A percentile compares a stretch with the other conserved stretches of the same genome.
Evolutionary conservation across 2,329 filamentous ascomycete genomes (phyloP).

Genomic region (Ceratocystis smalleyi): DNA sequence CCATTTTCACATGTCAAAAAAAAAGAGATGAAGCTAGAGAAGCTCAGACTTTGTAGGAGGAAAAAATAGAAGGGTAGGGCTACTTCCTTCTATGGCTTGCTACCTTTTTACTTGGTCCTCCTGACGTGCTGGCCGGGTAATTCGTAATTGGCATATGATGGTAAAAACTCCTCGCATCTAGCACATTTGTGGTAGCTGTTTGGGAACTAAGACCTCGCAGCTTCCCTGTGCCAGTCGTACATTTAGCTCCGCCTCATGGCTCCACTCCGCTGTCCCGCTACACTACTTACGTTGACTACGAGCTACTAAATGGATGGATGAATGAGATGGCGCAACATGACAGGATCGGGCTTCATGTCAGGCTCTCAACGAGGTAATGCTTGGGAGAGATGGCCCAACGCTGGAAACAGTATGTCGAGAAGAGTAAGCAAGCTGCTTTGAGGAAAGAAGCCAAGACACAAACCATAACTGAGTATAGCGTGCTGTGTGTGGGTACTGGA

Average conservation of each 20-base stretch:
- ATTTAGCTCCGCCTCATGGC: neutral
- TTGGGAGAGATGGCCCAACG: neutral
- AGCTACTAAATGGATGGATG: neutral
- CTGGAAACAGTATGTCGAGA: neutral
- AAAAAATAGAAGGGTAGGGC: neutral
- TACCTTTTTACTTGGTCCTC: neutral
- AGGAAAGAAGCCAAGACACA: neutral
- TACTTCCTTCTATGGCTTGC: neutral
- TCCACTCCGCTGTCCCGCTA: neutral
- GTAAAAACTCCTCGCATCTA: neutral
- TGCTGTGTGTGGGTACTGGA: neutral
- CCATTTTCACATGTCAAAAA: slow-evolving; percentile 18
- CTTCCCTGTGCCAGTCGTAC: neutral
- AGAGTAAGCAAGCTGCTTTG: neutral
- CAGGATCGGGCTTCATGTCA: neutral
- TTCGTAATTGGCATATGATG: neutral
- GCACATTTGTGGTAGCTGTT: neutral
- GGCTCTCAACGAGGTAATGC: neutral
- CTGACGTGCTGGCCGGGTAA: neutral
- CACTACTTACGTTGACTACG: neutral
- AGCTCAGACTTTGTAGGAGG: neutral
- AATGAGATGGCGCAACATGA: neutral
- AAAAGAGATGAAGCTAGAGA: neutral
- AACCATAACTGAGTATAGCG: neutral
- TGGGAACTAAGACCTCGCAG: neutral